phyloP scores from a whole-genome alignment of 805 yeast genomes.

The Candida patagonica region DNA sequence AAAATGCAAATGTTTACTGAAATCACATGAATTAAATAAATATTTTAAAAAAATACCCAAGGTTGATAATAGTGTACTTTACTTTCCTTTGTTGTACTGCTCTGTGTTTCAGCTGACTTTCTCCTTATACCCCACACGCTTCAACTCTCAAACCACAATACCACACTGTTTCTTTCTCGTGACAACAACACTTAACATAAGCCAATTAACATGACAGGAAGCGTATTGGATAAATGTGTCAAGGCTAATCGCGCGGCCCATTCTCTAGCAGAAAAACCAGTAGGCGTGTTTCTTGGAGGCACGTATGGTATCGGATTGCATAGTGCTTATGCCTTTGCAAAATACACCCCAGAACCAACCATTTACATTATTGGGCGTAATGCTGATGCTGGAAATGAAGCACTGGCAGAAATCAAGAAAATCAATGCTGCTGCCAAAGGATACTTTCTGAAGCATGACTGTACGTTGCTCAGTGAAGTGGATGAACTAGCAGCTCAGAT shows the following conservation, averaged over 20 bases:
- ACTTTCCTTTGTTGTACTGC: too few relatives aligned
- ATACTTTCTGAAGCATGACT: conserved; percentile 18
- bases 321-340: conserved; percentile 21
- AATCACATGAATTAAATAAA: too few relatives aligned
- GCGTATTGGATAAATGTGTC: neutral
- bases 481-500: conserved; percentile 11
- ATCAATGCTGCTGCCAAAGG: conserved; percentile 14
- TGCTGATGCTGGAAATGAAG: conserved; percentile 17
- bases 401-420: conserved; percentile 14
- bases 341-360: conserved; percentile 17
- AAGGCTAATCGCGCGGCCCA: neutral
- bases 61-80: too few relatives aligned
- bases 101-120: too few relatives aligned
- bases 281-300: conserved; percentile 17
- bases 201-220: too few relatives aligned
- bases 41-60: too few relatives aligned
- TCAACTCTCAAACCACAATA: too few relatives aligned
- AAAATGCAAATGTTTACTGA: too few relatives aligned
- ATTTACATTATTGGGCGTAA: conserved; percentile 23
- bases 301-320: conserved; percentile 25
- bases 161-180: too few relatives aligned
- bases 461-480: conserved; percentile 17
- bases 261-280: conserved; percentile 1
- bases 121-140: too few relatives aligned
- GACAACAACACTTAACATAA: too few relatives aligned